Evolutionary conservation across 1,284 basidiomycete species (phyloP), one percentile per base, ranked within the genome.

Genomic region (Bjerkandera adusta): DNA sequence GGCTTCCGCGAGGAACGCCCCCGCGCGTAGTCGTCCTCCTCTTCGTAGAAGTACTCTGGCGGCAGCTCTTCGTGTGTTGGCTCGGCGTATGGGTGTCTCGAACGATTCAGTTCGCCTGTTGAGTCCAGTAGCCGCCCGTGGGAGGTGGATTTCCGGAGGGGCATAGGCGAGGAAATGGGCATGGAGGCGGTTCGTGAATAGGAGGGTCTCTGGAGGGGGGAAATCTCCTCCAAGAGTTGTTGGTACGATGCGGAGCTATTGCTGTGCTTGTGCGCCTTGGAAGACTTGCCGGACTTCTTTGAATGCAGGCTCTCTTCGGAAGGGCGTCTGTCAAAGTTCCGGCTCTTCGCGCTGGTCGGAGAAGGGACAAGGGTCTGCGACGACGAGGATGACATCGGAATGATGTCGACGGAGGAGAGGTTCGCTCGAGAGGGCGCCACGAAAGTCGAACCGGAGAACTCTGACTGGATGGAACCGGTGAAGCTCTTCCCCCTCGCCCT

Each of bases 261-360:
- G 27, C 54, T 56, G 36, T 53, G 54, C 5, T 53, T 54, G 43
- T 50, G 53, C 7, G 59, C 54, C 44, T 65, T 69, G 53, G 50
- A 47, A 25, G 73, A 70, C 51, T 67, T 70, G 51, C 52, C 50
- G 22, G 71, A 71, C 49, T 68, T 67, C 36, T 69, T 68, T 26
- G 72, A 72, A 13, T 61, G 70, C 12, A 75, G 52, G 37, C 71
- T 73, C 33, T 75, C 72, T n/a, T 60, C 56, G 0, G 72, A 75
- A 1, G 53, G 48, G 45, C 56, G 58, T 10, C 63, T 54, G 35
- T 57, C 58, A 8, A 62, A 46, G 7, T 27, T 36, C 2, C 50
- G 49, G 38, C 49, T 48, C 24, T 48, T 46, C n/a, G 16, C 8
- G 26, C 48, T 50, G 12, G 34, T 15, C 4, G 48, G 48, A 18